Base-by-base conservation (phyloP, 140 eudicot species). In the Anethum foeniculum region DNA sequence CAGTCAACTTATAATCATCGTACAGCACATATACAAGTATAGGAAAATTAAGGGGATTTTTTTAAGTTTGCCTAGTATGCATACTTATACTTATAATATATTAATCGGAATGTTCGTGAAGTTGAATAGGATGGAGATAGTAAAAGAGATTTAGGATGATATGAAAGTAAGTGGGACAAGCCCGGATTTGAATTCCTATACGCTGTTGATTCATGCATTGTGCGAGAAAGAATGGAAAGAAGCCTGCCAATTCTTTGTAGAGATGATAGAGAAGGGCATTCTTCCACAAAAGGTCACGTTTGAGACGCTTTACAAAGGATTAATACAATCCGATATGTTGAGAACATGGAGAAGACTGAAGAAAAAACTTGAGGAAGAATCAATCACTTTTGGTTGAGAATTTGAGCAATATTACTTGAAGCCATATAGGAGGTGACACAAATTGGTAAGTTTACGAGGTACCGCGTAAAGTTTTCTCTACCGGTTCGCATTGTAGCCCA, bases 221-320 rank as follows among this genome's bases (percentile, higher is more conserved):
- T 93, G 97, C 43, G 97, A 89, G 86, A 88, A 86, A 83, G 81
- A 71, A 80, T 95, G 97, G 99, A 90, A 83, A 71, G 88, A 86
- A 10, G 97, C 97, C 0, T 95, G 99, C 64, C 89, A 84, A 76
- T 89, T 54, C 77, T 95, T 95, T 79, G 89, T 88, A 80, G 96
- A 95, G 87, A 95, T 95, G 99, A 91, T 91, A 76, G 99, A 95
- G 77, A 93, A 84, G 47, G 99, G 99, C 44, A 85, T 90, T 83
- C 93, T 92, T 80, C 99, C 99, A 67, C 97, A 92, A 77, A 93
- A 93, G 88, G 89, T 85, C 76, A 92, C 99, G 7, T 92, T 95
- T 83, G 99, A 95, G 90, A 93, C 85, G 12, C 83, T 95, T 13
- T 92, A 95, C 82, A 60, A 79, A 52, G 99, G 97, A 15, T 85